These are phyloP conservation scores for Coelastrella sp. DNA, from an alignment of 139 green algal genomes.

Conservation along the genomic window DNA sequence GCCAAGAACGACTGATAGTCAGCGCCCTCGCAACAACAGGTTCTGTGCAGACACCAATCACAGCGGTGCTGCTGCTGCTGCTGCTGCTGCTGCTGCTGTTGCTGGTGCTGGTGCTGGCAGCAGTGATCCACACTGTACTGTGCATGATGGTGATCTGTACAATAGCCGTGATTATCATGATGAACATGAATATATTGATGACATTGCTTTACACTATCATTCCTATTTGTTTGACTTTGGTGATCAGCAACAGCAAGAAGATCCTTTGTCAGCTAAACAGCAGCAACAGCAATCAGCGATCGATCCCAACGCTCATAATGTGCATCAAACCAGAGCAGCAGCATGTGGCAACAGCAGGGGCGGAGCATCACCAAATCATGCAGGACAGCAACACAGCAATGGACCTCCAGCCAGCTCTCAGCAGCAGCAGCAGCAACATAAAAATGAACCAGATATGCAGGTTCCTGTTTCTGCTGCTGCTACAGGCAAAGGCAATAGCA, in stretches of 20 bases:
- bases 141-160: background rate
- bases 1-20: background rate
- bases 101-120: background rate
- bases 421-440: too few relatives aligned
- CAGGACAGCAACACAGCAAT: too few relatives aligned
- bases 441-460: too few relatives aligned
- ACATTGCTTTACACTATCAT: slow-evolving; percentile 10
- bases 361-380: too few relatives aligned
- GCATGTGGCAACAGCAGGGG: too few relatives aligned
- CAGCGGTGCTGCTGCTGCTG: too few relatives aligned
- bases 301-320: background rate
- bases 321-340: too few relatives aligned
- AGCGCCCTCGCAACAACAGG: background rate
- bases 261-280: background rate
- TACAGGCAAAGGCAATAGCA: background rate
- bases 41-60: background rate
- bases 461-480: background rate
- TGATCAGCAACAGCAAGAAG: background rate
- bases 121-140: background rate
- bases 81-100: slow-evolving; percentile 19
- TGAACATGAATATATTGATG: slow-evolving; percentile 6
- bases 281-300: slow-evolving; percentile 2
- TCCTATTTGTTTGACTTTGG: background rate
- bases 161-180: background rate
- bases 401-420: too few relatives aligned